Percentiles rank a stretch among this genome's conserved stretches.
phyloP scores from a whole-genome alignment of 345 rosid species.

The Anacardium occidentale region DNA sequence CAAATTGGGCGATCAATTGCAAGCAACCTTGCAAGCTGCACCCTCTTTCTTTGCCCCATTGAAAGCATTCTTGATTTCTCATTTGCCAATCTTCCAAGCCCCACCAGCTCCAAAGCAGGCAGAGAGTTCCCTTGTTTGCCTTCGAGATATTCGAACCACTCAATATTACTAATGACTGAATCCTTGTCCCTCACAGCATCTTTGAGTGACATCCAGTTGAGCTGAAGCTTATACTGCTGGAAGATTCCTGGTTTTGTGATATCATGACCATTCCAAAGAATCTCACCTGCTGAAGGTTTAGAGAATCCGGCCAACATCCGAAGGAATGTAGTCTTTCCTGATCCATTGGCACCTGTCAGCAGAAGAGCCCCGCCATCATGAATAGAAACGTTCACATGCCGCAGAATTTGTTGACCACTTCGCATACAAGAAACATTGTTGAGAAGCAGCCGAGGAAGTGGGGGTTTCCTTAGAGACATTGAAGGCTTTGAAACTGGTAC shows the following conservation, averaged over 20 bases:
- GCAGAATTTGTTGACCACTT: slow-evolving; percentile 78
- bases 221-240: slow-evolving; percentile 89
- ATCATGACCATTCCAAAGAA: slow-evolving; percentile 92
- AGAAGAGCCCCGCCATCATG: slow-evolving; percentile 86
- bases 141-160: slow-evolving; percentile 85
- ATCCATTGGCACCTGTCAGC: slow-evolving; percentile 76
- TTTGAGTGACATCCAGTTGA: slow-evolving; percentile 87
- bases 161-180: slow-evolving; percentile 71
- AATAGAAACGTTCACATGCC: slow-evolving; percentile 67
- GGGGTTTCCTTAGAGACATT: slow-evolving; percentile 63
- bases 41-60: slow-evolving; percentile 88
- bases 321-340: slow-evolving; percentile 76
- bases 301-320: slow-evolving; percentile 88
- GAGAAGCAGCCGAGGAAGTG: slow-evolving; percentile 68
- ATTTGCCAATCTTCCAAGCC: slow-evolving; percentile 71
- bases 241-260: slow-evolving; percentile 68
- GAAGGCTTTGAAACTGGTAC: slow-evolving; percentile 9
- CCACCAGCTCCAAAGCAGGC: slow-evolving; percentile 86
- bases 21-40: slow-evolving; percentile 78
- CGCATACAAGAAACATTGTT: slow-evolving; percentile 94
- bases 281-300: slow-evolving; percentile 77
- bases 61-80: slow-evolving; percentile 81
- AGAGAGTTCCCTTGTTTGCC: slow-evolving; percentile 67
- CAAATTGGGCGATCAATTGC: slow-evolving; percentile 89
- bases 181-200: slow-evolving; percentile 70